Base-by-base conservation (phyloP, 768 basidiomycete species). In the Leucosporidium scottii region DNA sequence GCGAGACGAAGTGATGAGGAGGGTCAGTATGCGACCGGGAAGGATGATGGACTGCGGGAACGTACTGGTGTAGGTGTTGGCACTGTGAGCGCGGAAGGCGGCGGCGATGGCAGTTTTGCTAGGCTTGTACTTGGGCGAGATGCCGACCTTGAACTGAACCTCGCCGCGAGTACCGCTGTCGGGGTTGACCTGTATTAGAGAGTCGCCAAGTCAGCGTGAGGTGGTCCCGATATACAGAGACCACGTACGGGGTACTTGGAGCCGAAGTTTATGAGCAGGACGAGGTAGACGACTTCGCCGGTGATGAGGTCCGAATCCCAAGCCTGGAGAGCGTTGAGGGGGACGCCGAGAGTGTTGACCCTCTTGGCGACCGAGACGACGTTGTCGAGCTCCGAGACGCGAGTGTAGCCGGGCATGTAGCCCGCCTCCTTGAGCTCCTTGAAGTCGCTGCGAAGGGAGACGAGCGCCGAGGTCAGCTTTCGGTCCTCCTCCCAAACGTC, bases 221-320 rank as follows among this genome's bases (percentile, higher is more conserved):
- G 3, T 12, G 3, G 2, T 8, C 39, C 8, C 7, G 39, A 44
- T 6, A 44, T 12, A 13, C 15, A 44, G 10, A 44, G 39, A 44
- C 39, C 8, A 44, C 39, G 39, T 13, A 44, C 86, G 85, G 57
- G 81, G 73, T 3, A 82, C 81, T 27, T 79, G 77, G 65, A 84
- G 79, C 10, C 86, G 84, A 23, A 83, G 83, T 66, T 66, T 21
- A 88, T 83, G 31, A 88, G 81, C n/a, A 89, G 81, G 8, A 84
- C 84, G 57, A 89, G 79, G 77, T 87, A 72, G 60, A 68, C 81
- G 27, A 84, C 83, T 18, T 82, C 78, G 36, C 82, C 81, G 7
- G 84, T 80, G 27, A 88, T 80, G 8, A 89, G 81, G 13, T 82
- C 82, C 20, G 83, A 80, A 73, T 89, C 88, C 88, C 88, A 89